Percentiles rank a stretch among this genome's conserved stretches.
phyloP scores from a whole-genome alignment of 2,329 filamentous ascomycete species.

The Metarhizium humberi region DNA sequence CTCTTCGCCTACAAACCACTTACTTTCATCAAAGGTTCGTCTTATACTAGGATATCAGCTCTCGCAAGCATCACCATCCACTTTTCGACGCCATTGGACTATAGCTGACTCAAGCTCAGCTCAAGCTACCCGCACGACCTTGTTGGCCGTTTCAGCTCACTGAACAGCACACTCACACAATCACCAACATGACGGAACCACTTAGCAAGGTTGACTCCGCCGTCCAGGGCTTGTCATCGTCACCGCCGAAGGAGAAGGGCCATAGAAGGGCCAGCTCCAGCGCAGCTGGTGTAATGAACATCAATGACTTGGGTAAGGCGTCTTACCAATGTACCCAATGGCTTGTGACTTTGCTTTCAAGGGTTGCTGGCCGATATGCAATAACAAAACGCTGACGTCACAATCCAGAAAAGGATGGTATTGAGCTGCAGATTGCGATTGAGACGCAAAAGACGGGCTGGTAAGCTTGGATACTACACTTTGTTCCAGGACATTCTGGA shows the following conservation, averaged over 20 bases:
- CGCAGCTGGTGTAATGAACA: conserved; percentile 59
- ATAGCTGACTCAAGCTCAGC: background rate
- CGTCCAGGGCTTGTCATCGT: conserved; percentile 66
- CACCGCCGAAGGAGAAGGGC: conserved; percentile 56
- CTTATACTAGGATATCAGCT: background rate
- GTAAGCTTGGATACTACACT: conserved; percentile 40
- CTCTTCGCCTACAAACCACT: background rate
- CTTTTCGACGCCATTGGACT: background rate
- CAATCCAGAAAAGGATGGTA: conserved; percentile 58
- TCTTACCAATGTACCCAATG: background rate
- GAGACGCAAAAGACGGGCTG: conserved; percentile 86
- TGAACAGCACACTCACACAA: background rate
- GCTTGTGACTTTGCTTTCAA: background rate
- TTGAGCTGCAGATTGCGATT: conserved; percentile 61
- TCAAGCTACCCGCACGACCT: conserved; percentile 1
- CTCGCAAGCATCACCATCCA: background rate
- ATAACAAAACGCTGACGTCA: background rate
- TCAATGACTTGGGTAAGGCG: conserved; percentile 72
- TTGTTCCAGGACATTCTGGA: background rate
- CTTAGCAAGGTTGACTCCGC: conserved; percentile 88
- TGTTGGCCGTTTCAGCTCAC: background rate
- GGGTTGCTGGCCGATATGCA: background rate
- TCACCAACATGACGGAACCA: conserved; percentile 36
- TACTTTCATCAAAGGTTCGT: conserved; percentile 6
- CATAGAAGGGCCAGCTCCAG: conserved; percentile 66